Percentiles rank a stretch among this genome's conserved stretches.
phyloP scores from a whole-genome alignment of 2,329 filamentous ascomycete genomes.

The Aureobasidium sp. region DNA sequence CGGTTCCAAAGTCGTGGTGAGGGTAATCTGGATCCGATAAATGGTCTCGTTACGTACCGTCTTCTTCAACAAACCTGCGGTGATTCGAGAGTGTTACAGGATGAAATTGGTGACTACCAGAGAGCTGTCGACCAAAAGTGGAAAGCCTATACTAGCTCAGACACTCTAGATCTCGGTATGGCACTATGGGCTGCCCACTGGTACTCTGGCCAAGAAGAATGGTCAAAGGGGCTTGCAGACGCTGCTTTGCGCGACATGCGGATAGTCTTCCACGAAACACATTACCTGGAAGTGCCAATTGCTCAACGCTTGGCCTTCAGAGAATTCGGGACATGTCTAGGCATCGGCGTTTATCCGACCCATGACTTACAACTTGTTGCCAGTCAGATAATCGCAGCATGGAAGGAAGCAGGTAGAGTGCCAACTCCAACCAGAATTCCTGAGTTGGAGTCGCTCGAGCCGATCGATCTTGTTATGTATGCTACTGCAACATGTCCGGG shows the following conservation, averaged over 20 bases:
- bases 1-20: conserved; percentile 43
- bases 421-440: neutral
- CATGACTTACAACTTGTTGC: neutral
- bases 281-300: conserved; percentile 10
- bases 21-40: conserved; percentile 51
- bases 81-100: conserved; percentile 30
- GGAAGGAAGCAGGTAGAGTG: conserved; percentile 11
- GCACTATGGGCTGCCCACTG: conserved; percentile 52
- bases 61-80: conserved; percentile 38
- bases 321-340: conserved; percentile 21
- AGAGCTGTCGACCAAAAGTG: conserved; percentile 42
- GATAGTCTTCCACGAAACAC: conserved; percentile 13
- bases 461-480: conserved; percentile 17
- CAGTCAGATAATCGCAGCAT: neutral
- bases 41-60: conserved; percentile 47
- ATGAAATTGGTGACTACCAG: conserved; percentile 49
- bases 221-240: conserved; percentile 34
- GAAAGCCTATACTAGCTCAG: conserved; percentile 39
- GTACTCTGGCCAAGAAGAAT: conserved; percentile 40
- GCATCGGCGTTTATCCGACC: conserved; percentile 16
- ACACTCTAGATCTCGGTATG: conserved; percentile 54
- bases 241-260: conserved; percentile 17
- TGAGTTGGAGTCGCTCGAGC: neutral
- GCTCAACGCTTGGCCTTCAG: conserved; percentile 20
- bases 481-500: conserved; percentile 14